These are phyloP conservation scores for Fabrea salina DNA, from an alignment of 169 alveolate species.

Conservation along the genomic window DNA sequence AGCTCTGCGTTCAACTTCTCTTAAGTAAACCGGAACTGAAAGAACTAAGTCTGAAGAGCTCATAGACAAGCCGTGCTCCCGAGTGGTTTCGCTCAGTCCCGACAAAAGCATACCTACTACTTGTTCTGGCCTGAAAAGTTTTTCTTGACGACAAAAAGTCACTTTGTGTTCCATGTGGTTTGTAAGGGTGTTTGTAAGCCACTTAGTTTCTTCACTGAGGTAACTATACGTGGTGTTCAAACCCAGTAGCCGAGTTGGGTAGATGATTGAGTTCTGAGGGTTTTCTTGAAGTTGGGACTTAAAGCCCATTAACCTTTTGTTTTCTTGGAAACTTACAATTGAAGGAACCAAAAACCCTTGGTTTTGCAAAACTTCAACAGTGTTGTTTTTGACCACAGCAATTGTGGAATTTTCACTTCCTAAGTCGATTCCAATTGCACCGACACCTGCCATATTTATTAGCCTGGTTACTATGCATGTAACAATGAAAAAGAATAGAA, in stretches of 20 bases:
- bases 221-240: slow-evolving; percentile 50
- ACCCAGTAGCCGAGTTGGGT: slow-evolving; percentile 58
- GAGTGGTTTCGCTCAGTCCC: slow-evolving; percentile 75
- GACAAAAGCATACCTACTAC: slow-evolving; percentile 84
- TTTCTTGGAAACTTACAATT: slow-evolving; percentile 88
- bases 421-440: slow-evolving; percentile 93
- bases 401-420: slow-evolving; percentile 95
- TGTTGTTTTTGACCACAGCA: slow-evolving; percentile 94
- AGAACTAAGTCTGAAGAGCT: slow-evolving; percentile 81
- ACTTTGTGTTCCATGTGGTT: slow-evolving; percentile 69
- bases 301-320: slow-evolving; percentile 92
- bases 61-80: slow-evolving; percentile 61
- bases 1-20: slow-evolving; percentile 90
- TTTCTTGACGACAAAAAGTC: slow-evolving; percentile 72
- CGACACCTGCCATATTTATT: too few species aligned
- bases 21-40: slow-evolving; percentile 89
- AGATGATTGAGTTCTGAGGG: slow-evolving; percentile 58
- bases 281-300: slow-evolving; percentile 51
- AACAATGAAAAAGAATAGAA: too few species aligned
- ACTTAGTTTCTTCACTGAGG: slow-evolving; percentile 58
- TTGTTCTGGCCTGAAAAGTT: slow-evolving; percentile 77
- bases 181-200: slow-evolving; percentile 46
- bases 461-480: too few species aligned
- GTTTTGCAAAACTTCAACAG: slow-evolving; percentile 92
- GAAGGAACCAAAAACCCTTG: slow-evolving; percentile 94